These are phyloP conservation scores for Fusarium verticillioides DNA, from an alignment of 2,329 filamentous ascomycete species.

Conservation along the genomic window DNA sequence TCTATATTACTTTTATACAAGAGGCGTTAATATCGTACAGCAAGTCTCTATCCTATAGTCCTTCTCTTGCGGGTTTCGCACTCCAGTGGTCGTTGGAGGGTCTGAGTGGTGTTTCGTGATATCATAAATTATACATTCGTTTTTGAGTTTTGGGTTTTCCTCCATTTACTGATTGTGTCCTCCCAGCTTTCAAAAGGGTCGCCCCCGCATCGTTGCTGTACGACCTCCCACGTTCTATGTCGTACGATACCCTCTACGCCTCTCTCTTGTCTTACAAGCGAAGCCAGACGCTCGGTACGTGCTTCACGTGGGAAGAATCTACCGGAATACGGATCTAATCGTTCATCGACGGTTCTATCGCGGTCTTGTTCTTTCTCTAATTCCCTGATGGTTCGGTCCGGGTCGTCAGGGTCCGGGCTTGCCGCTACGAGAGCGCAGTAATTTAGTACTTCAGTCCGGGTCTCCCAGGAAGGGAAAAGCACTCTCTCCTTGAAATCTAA, in stretches of 20 bases:
- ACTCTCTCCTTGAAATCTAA: conserved; percentile 72
- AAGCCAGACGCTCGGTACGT: conserved; percentile 81
- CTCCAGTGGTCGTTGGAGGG: conserved; percentile 7
- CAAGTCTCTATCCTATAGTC: neutral
- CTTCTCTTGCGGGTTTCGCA: conserved; percentile 16
- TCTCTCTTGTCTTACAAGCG: conserved; percentile 77
- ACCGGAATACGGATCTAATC: conserved; percentile 90
- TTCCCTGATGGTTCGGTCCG: neutral
- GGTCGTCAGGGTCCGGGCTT: neutral
- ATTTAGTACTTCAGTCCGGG: neutral
- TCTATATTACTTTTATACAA: neutral
- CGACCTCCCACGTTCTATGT: conserved; percentile 81
- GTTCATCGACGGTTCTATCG: conserved; percentile 78
- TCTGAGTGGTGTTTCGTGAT: neutral
- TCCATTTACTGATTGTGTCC: conserved; percentile 72
- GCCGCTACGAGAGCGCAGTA: neutral
- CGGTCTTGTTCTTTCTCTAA: neutral
- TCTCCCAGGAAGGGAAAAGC: neutral
- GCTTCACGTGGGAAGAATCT: conserved; percentile 84
- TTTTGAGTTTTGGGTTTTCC: conserved; percentile 48
- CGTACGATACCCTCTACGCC: conserved; percentile 83
- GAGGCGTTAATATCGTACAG: neutral
- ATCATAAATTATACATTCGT: conserved; percentile 1
- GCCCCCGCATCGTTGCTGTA: conserved; percentile 79
- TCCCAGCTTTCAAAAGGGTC: conserved; percentile 70